Base-by-base conservation (phyloP, 1,284 basidiomycete species). In the Bjerkandera adusta region DNA sequence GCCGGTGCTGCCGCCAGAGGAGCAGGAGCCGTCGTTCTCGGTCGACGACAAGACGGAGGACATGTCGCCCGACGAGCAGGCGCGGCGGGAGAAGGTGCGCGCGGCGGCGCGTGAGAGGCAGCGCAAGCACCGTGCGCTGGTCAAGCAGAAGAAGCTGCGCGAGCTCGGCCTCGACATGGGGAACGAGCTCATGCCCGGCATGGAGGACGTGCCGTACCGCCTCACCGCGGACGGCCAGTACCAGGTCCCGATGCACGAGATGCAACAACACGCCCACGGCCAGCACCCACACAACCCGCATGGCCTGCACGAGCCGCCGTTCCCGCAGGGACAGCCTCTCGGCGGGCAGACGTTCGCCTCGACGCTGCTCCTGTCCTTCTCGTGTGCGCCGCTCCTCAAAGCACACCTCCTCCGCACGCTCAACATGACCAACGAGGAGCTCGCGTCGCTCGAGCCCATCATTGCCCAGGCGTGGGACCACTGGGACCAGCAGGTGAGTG, bases 391-490 rank as follows among this genome's bases (percentile, higher is more conserved):
- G 7, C 65, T 85, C 33, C 68, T 89, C 53, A 89, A 88, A 64
- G 78, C 81, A 50, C 84, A 89, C 57, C 69, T 89, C 18, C 65
- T 89, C 26, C 77, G 85, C 38, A 81, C 77, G 3, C 68, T 90
- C 32, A 74, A 76, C 51, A 83, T 90, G 78, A 79, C 83, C 20
- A 81, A 79, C 62, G 85, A 88, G 47, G 87, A 90, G 57, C 73
- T 90, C n/a, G 78, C 80, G 3, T 79, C 82, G 7, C 66, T 90
- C 40, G 85, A 90, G 58, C 83, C 85, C 20, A 72, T 88, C 51
- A 84, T 90, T 48, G 86, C 87, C 3, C 81, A 84, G 42, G 86
- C 86, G 18, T 90, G 85, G 76, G 87, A 90, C 52, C 81, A 83
- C 39, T 90, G 87, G 87, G 83, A 89, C 59, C 77, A 80, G 52